Conservation (phyloP, 2,329 filamentous ascomycete genomes). For the Monosporascus cannonballus region DNA sequence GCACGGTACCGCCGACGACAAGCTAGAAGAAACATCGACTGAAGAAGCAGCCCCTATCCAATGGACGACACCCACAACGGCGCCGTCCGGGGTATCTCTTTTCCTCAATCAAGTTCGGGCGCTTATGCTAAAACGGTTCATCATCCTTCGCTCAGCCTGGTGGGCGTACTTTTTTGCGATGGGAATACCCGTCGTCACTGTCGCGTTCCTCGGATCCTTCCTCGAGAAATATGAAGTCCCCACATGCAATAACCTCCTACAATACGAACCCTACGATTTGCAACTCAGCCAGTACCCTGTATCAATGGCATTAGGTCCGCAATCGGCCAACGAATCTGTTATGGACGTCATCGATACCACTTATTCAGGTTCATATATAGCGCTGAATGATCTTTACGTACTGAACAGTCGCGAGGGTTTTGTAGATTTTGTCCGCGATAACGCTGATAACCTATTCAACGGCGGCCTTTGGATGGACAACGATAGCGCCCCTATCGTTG, state of each 20-base stretch:
- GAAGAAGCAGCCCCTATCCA: slow-evolving; percentile 4
- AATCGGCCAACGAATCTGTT: slow-evolving; percentile 8
- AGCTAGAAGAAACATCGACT: slow-evolving; percentile 7
- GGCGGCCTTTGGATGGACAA: slow-evolving; percentile 15
- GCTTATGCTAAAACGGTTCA: slow-evolving; percentile 19
- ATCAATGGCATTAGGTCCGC: slow-evolving; percentile 8
- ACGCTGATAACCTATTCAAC: slow-evolving; percentile 8
- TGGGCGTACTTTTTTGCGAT: slow-evolving; percentile 21
- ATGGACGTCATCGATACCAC: slow-evolving; percentile 4
- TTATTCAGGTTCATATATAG: neutral
- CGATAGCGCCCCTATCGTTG: slow-evolving; percentile 11
- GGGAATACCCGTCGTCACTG: slow-evolving; percentile 18
- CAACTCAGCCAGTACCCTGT: neutral
- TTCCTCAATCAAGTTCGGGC: slow-evolving; percentile 17
- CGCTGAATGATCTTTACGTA: slow-evolving; percentile 6
- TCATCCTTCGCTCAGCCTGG: slow-evolving; percentile 19
- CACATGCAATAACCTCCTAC: slow-evolving; percentile 11
- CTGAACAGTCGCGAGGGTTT: slow-evolving; percentile 9
- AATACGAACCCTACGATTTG: slow-evolving; percentile 2
- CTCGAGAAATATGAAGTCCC: slow-evolving; percentile 12
- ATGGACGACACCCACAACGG: slow-evolving; percentile 2
- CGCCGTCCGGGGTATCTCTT: slow-evolving; percentile 8
- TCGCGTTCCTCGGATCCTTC: slow-evolving; percentile 11
- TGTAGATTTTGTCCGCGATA: slow-evolving; percentile 8
- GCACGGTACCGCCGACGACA: slow-evolving; percentile 13